Evolutionary conservation across 257 asterid genomes (phyloP), one percentile per base, ranked within the genome.

Genomic region (Lycium barbarum): DNA sequence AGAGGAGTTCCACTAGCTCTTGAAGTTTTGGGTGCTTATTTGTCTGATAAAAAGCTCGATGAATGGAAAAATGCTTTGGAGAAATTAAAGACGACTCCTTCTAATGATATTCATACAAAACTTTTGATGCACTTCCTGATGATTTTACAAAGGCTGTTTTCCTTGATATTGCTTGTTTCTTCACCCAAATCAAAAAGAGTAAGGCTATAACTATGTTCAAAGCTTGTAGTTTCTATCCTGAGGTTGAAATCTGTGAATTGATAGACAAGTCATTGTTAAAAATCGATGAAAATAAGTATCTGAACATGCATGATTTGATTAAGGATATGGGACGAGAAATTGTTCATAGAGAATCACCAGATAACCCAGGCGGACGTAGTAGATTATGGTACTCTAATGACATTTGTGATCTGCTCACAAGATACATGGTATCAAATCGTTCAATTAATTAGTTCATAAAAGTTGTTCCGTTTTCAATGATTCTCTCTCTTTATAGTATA

Each of bases 101-200:
- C 36, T 33, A 68, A 35, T 9, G 76, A 68, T 36, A 17, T 68
- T 68, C 76, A 33, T 43, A 68, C 14, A 35, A 68, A 68, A 68
- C 76, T 68, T 33, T 68, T 22, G 76, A 35, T 35, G 76, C 49
- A 68, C 47, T 68, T 68, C 38, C 76, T 7, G 45, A 22, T 35
- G 45, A 35, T 3, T 68, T 33, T 68, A 43, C 76, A 0, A 68
- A 68, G 76, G 76, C 38, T 68, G 45, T 68, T 33, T 68, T 68
- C 76, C 76, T 68, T 68, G 76, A 68, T 68, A 36, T 68, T 68
- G 76, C 76, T 35, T 68, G 49, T 68, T 22, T 68, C 47, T 35
- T 10, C n/a, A 5, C 2, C 40, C 33, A 68, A 68, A 68, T 68
- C 38, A 14, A 33, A 9, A 68, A 68, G 45, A 15, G n/a, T 26